Percentiles rank a stretch among this genome's conserved stretches.
Conservation (phyloP, 2,329 filamentous ascomycete genomes). For the Fusarium avenaceum region DNA sequence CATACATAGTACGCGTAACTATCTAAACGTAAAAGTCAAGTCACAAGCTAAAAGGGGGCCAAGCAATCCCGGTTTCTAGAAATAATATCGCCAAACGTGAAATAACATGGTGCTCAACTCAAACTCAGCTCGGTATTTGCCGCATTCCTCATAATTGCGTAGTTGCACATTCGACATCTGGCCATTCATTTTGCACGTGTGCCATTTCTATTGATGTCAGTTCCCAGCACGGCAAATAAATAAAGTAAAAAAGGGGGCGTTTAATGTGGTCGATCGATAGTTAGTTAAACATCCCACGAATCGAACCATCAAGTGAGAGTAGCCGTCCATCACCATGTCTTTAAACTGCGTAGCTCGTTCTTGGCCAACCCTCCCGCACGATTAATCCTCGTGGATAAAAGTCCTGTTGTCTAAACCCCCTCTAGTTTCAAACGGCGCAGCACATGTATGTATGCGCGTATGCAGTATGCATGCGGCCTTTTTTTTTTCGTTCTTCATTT, state of each 20-base stretch:
- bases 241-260: background rate
- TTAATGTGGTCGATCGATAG: background rate
- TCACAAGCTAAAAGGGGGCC: background rate
- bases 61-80: background rate
- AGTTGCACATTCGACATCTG: background rate
- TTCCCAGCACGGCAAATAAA: background rate
- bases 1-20: background rate
- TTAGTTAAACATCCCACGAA: constrained; percentile 11
- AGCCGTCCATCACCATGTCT: background rate
- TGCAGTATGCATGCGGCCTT: background rate
- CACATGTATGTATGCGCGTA: background rate
- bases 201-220: background rate
- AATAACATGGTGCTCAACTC: background rate
- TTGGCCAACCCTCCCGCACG: background rate
- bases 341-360: background rate
- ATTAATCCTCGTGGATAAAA: constrained; percentile 2
- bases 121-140: background rate
- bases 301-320: constrained; percentile 12
- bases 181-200: background rate
- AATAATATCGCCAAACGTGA: background rate
- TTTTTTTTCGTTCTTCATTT: background rate
- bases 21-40: background rate
- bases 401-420: background rate
- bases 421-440: constrained; percentile 3
- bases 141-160: background rate